Conservation (phyloP, 164 flowering plant species). For the Nymphaea thermarum region DNA sequence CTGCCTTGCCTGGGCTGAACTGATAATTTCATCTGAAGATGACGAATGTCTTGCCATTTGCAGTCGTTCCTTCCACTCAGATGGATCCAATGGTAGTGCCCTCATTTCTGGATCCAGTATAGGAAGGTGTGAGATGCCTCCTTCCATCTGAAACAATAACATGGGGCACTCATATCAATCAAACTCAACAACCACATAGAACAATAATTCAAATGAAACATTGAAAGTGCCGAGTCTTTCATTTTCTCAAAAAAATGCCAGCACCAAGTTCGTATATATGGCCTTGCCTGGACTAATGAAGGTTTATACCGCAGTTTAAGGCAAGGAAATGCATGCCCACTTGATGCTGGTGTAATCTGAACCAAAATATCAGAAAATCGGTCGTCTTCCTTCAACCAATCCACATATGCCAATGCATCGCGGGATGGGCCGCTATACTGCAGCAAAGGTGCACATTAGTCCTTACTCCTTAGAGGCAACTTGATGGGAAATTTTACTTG, state of each 20-base stretch:
- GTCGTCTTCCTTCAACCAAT: conserved; percentile 64
- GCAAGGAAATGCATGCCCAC: conserved; percentile 83
- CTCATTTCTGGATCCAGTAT: conserved; percentile 70
- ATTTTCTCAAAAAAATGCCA: neutral
- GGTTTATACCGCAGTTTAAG: conserved; percentile 87
- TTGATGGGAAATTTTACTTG: neutral
- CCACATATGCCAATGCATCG: conserved; percentile 63
- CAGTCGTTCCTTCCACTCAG: conserved; percentile 71
- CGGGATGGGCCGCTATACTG: conserved; percentile 86
- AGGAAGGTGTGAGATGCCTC: conserved; percentile 76
- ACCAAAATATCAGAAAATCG: conserved; percentile 69
- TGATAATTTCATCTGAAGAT: conserved; percentile 6
- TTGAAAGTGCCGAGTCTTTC: neutral
- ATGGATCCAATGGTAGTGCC: conserved; percentile 69
- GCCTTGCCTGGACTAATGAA: conserved; percentile 78
- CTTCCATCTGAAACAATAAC: conserved; percentile 44
- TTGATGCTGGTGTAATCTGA: conserved; percentile 63
- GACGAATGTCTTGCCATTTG: conserved; percentile 20
- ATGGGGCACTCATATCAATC: neutral
- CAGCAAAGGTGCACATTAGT: conserved; percentile 11
- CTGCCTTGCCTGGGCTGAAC: conserved; percentile 11
- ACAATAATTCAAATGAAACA: neutral
- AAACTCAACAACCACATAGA: neutral
- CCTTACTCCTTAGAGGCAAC: neutral
- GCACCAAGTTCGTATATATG: conserved; percentile 1